Evolutionary conservation across 805 yeast species (phyloP), one percentile per base, ranked within the genome.

Genomic region (Wickerhamiella spandovensis): DNA sequence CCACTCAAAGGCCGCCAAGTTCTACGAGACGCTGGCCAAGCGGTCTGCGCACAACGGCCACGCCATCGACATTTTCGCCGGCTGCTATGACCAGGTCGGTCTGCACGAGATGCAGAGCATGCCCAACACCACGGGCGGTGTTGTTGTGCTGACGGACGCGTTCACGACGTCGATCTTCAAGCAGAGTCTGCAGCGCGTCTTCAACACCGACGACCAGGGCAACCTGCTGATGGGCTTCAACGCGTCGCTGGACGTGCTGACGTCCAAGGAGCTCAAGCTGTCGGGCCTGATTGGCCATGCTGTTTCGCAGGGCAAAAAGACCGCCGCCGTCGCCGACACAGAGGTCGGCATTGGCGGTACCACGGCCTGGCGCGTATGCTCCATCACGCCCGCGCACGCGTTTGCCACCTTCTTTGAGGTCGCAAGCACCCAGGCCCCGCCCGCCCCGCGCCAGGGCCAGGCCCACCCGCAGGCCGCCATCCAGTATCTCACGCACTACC

Each of bases 201-300:
- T 89, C 72, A 74, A 77, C 59, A 88, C 84, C 64, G 97, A 92
- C 65, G 84, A 78, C 45, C 89, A 82, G 50, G 95, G 95, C 48
- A 84, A 75, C 67, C 76, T 95, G 64, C 76, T 79, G 56, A 84
- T 84, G 84, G 96, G 94, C 32, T 85, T 86, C 75, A 89, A 86
- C 64, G 97, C 94, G 54, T 76, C 81, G 35, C 70, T 92, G 63
- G 89, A 89, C 59, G 88, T 92, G 46, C 80, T 88, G 62, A 87
- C 95, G 5, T 81, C 94, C 41, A 78, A 76, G 61, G 95, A 88
- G 62, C 76, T 92, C 63, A 90, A 89, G 68, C 78, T 92, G 47
- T 79, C 90, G 47, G 99, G 98, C 49, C 71, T 92, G 51, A 85
- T 92, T 64, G 99, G 99, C 43, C 95, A 89, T 64, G 95, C 94